Conservation (phyloP, 345 rosid genomes). For the Capsella bursapastoris region DNA sequence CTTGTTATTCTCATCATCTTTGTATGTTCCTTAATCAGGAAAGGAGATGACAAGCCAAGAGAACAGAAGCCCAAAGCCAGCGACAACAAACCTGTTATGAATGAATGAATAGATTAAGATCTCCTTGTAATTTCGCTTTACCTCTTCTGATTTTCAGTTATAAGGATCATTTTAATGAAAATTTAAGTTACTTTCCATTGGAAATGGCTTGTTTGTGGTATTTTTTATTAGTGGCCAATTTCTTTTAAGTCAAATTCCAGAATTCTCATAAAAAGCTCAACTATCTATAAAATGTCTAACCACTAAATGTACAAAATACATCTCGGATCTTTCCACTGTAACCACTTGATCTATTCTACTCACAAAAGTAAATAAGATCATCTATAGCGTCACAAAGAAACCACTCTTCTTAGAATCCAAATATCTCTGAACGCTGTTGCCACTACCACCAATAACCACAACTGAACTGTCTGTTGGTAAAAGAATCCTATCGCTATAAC, state of each 20-base stretch:
- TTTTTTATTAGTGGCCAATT: not conserved
- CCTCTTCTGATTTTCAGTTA: not conserved
- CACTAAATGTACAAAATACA: not conserved
- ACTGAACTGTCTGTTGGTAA: not conserved
- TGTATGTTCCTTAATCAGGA: slow-evolving; percentile 52
- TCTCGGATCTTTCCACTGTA: not conserved
- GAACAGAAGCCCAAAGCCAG: slow-evolving; percentile 88
- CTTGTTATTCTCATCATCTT: not conserved
- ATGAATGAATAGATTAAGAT: slow-evolving; percentile 64
- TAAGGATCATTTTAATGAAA: not conserved
- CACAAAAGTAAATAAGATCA: not conserved
- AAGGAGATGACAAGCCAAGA: slow-evolving; percentile 91
- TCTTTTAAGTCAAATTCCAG: not conserved
- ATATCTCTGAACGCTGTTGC: not conserved
- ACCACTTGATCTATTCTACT: not conserved
- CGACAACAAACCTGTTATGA: slow-evolving; percentile 98
- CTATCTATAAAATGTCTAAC: not conserved
- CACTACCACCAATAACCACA: not conserved
- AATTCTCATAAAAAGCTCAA: not conserved
- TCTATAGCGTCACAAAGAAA: not conserved
- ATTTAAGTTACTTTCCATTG: not conserved
- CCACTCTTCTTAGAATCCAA: not conserved
- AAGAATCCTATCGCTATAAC: not conserved
- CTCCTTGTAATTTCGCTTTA: not conserved
- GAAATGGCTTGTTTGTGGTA: not conserved